A percentile compares a stretch with the other conserved stretches of the same genome.
These are phyloP conservation scores for Coniochaeta sp. DNA, from an alignment of 2,329 filamentous ascomycete genomes.

Conservation along the genomic window DNA sequence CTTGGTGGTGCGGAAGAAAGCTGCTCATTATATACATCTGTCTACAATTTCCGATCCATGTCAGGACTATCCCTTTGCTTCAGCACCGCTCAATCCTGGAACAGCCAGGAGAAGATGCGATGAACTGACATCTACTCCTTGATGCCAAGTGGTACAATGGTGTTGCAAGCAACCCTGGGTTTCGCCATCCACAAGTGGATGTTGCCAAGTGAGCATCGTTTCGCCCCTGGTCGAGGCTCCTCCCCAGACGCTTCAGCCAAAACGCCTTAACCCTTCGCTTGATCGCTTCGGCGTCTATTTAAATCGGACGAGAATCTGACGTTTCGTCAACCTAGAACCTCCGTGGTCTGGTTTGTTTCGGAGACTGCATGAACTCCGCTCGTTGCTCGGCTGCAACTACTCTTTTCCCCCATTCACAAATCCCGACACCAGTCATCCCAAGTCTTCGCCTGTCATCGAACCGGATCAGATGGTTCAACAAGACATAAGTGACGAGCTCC, in stretches of 20 bases:
- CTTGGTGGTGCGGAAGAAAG: background rate
- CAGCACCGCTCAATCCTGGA: no score
- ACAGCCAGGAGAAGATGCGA: background rate
- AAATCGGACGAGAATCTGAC: no score
- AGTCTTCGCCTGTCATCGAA: no score
- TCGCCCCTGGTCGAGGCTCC: background rate
- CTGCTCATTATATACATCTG: background rate
- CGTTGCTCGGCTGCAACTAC: no score
- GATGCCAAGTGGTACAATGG: conserved; percentile 2
- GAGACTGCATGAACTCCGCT: no score
- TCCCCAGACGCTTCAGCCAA: background rate
- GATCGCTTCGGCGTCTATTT: no score
- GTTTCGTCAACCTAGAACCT: no score
- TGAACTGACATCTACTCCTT: background rate
- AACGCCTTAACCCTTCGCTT: background rate
- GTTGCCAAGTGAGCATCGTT: background rate
- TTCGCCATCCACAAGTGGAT: background rate
- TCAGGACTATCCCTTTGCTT: background rate
- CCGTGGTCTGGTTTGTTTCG: no score
- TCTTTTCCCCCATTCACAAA: no score
- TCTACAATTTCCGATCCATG: background rate
- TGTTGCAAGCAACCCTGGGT: background rate
- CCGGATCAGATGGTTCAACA: no score
- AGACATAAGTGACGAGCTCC: no score
- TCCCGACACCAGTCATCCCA: no score